Conservation (phyloP, 108 stramenopile genomes). For the Conticribra weissflogii region DNA sequence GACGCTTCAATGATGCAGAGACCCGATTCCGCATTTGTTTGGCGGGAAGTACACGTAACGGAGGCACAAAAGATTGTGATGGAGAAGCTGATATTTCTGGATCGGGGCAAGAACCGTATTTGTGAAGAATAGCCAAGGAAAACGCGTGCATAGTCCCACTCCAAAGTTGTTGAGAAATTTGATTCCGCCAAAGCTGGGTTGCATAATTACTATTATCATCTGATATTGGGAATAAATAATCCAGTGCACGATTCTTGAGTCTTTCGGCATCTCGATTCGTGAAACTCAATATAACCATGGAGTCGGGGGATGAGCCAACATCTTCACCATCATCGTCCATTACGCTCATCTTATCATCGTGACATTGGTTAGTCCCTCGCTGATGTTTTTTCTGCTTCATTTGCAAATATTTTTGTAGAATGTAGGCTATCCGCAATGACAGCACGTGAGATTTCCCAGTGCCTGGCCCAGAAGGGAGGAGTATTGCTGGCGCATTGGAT, state of each 20-base stretch:
- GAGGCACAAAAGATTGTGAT: background rate
- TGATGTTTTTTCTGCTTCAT: background rate
- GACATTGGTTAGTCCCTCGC: background rate
- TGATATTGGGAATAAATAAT: conserved; percentile 23
- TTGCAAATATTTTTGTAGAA: conserved; percentile 33
- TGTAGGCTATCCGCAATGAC: conserved; percentile 50
- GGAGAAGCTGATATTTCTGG: background rate
- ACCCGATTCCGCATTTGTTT: conserved; percentile 50
- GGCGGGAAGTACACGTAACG: conserved; percentile 39
- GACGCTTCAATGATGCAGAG: conserved; percentile 28
- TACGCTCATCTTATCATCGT: background rate
- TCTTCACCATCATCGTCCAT: background rate
- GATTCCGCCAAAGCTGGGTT: conserved; percentile 21
- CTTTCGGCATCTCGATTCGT: conserved; percentile 57
- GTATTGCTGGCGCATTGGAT: conserved; percentile 57
- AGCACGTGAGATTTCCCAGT: conserved; percentile 60
- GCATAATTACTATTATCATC: background rate
- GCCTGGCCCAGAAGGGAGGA: conserved; percentile 58
- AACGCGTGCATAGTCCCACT: conserved; percentile 61
- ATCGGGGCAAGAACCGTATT: conserved; percentile 27
- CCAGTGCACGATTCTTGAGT: conserved; percentile 45
- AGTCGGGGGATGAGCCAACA: conserved; percentile 32
- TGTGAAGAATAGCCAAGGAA: conserved; percentile 38
- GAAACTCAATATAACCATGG: conserved; percentile 55
- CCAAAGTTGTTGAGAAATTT: conserved; percentile 44